These are phyloP conservation scores for Backusella morwellensis DNA, from an alignment of 192 early-diverging fungal species.

Conservation along the genomic window DNA sequence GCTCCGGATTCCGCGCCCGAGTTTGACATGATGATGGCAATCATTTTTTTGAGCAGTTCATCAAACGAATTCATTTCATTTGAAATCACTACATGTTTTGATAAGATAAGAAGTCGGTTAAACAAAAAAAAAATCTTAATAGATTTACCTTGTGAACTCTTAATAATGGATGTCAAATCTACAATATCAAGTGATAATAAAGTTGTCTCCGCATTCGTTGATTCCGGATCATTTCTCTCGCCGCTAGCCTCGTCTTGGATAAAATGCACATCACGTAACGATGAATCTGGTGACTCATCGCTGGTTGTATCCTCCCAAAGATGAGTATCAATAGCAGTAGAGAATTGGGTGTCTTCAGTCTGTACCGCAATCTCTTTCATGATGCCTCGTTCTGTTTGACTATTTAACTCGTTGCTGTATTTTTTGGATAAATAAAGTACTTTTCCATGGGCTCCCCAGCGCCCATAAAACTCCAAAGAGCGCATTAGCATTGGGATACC, in stretches of 20 bases:
- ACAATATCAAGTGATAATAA: conserved; percentile 27
- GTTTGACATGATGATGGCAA: conserved; percentile 29
- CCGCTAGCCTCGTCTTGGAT: not conserved
- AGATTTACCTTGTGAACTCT: conserved; percentile 28
- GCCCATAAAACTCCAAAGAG: conserved; percentile 10
- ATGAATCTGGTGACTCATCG: conserved; percentile 7
- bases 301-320: conserved; percentile 8
- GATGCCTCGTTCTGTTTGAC: not conserved
- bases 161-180: conserved; percentile 30
- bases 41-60: conserved; percentile 25
- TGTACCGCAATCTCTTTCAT: conserved; percentile 11
- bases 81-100: conserved; percentile 15
- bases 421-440: conserved; percentile 7
- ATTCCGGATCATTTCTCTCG: not conserved
- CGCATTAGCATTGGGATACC: conserved; percentile 9
- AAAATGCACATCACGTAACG: not conserved
- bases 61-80: conserved; percentile 38
- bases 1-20: conserved; percentile 23
- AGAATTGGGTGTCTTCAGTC: conserved; percentile 11
- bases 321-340: not conserved
- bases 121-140: not conserved
- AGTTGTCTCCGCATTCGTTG: not conserved
- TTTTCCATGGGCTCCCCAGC: conserved; percentile 27
- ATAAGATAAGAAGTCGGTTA: not conserved
- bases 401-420: not conserved